Conservation (phyloP, 108 stramenopile species). For the Skeletonema tropicum region DNA sequence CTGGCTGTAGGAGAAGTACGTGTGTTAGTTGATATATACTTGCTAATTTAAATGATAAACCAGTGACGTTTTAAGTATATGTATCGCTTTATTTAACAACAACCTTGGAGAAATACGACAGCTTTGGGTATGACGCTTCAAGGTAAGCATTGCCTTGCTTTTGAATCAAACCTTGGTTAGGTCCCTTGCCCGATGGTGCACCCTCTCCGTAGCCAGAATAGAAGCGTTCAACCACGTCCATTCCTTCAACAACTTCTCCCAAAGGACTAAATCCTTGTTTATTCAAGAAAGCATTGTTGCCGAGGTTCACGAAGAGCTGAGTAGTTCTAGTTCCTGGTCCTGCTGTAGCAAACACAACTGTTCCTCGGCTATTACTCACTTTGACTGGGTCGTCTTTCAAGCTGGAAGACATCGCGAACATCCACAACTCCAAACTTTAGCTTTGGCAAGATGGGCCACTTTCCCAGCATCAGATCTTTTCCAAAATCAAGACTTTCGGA, state of each 20-base stretch:
- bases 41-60: too few species aligned
- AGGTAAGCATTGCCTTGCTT: conserved; percentile 79
- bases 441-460: too few species aligned
- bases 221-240: conserved; percentile 87
- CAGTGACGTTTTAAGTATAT: too few species aligned
- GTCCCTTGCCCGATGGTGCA: conserved; percentile 78
- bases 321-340: conserved; percentile 90
- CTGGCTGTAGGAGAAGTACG: too few species aligned
- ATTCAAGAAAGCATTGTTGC: conserved; percentile 86
- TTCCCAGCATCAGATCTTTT: too few species aligned
- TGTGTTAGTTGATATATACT: too few species aligned
- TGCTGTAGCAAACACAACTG: conserved; percentile 92
- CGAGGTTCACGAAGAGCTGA: conserved; percentile 89
- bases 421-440: too few species aligned
- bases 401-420: too few species aligned
- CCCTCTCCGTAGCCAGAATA: conserved; percentile 92
- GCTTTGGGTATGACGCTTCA: conserved; percentile 71
- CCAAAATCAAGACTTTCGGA: too few species aligned
- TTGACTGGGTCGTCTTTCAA: conserved; percentile 87
- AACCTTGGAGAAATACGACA: conserved; percentile 78
- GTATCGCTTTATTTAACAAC: conserved; percentile 29
- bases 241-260: conserved; percentile 86
- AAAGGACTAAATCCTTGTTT: conserved; percentile 93
- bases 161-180: conserved; percentile 84
- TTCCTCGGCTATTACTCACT: conserved; percentile 82